Conservation (phyloP, 1,284 basidiomycete genomes). For the Malassezia obtusa region DNA sequence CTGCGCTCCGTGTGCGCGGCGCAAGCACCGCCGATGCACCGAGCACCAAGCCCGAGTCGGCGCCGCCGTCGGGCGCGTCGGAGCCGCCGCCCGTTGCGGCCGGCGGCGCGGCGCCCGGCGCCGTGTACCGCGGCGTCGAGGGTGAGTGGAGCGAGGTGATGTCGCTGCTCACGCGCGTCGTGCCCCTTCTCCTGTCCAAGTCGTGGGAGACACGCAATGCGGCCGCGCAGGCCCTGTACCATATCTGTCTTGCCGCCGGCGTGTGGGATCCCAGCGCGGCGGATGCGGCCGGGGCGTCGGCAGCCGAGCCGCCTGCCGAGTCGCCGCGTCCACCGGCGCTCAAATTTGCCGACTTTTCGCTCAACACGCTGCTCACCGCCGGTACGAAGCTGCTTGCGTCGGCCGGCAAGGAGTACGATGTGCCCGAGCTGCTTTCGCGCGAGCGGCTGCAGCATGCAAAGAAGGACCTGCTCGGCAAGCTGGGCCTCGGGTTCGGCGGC, state of each 20-base stretch:
- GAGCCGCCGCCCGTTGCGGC: conserved; percentile 19
- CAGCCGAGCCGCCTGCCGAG: conserved; percentile 12
- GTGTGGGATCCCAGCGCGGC: conserved; percentile 55
- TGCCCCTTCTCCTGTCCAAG: conserved; percentile 77
- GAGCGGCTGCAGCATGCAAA: conserved; percentile 66
- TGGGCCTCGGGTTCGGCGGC: conserved; percentile 60
- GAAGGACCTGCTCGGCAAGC: conserved; percentile 59
- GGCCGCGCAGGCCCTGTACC: conserved; percentile 71
- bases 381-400: conserved; percentile 71
- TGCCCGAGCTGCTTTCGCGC: conserved; percentile 34
- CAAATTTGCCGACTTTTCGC: conserved; percentile 52
- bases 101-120: conserved; percentile 16
- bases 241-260: conserved; percentile 72
- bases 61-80: neutral
- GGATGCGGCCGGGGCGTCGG: conserved; percentile 14
- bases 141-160: conserved; percentile 59
- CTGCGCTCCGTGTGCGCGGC: conserved; percentile 53
- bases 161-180: conserved; percentile 55
- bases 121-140: conserved; percentile 52
- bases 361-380: conserved; percentile 63
- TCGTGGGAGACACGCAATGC: conserved; percentile 75
- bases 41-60: conserved; percentile 7
- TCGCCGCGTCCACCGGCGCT: conserved; percentile 4
- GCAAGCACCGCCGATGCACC: conserved; percentile 16
- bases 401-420: conserved; percentile 69